Base-by-base conservation (phyloP, 495 filamentous ascomycete species). In the Hypoxylon rickii region DNA sequence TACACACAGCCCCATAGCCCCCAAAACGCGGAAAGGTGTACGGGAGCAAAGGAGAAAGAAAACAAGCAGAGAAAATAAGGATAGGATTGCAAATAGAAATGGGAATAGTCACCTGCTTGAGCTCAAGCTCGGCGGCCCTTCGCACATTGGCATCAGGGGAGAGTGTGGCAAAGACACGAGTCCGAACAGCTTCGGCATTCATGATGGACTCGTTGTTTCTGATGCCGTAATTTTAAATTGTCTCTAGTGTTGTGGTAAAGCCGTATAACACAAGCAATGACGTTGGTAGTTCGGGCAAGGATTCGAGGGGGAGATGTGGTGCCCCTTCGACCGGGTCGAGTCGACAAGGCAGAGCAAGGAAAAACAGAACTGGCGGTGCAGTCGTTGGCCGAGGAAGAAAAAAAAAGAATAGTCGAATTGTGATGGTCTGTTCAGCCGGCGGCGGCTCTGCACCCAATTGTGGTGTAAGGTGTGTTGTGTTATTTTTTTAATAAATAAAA, bases 101-200 rank as follows among this genome's bases (percentile, higher is more conserved):
- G 46, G 41, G 41, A 42, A 29, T 22, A 78, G 87, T 68, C 82
- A 97, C 94, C 83, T 88, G 86, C 87, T 93, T 96, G 61, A 98
- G 79, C 73, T 97, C 89, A 62, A 92, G 74, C 78, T 97, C 95
- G 52, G 92, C 94, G 70, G 89, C 85, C 62, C 85, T 84, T 67
- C 94, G 84, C 71, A 79, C 84, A 63, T 94, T 89, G 62, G 90
- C 85, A 79, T 97, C 89, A 57, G 88, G 70, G 63, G 90, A 86
- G 64, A 97, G 84, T 40, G 91, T 97, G 66, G 88, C 87, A 70
- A 87, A 82, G 72, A 97, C 90, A 72, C 91, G 89, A 79, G 85
- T 85, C 75, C 92, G 82, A 68, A 98, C 82, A 68, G 84, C 85
- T 71, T 84, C 81, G 71, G 87, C 89, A 81, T 97, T 92, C 94